phyloP scores from a whole-genome alignment of 805 yeast species.

The Phaffomyces antillensis region DNA sequence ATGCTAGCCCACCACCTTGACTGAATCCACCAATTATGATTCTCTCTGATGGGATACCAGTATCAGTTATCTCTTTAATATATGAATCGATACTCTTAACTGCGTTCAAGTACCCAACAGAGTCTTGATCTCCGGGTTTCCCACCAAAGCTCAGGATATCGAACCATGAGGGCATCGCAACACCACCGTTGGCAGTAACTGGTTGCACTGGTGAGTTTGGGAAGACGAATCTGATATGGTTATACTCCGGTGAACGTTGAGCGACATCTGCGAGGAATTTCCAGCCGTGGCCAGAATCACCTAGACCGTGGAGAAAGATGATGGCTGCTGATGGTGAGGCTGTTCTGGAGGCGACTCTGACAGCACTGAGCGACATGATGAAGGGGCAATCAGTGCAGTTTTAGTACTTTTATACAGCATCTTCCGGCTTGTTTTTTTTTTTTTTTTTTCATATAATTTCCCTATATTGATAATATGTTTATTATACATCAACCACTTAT shows the following conservation, averaged over 20 bases:
- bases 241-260: constrained; percentile 36
- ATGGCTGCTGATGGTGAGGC: constrained; percentile 52
- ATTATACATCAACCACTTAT: too few relatives aligned
- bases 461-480: too few relatives aligned
- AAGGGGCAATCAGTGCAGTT: background rate
- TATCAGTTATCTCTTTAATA: constrained; percentile 43
- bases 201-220: constrained; percentile 83
- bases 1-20: constrained; percentile 83
- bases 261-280: constrained; percentile 66
- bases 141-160: constrained; percentile 57
- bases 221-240: constrained; percentile 65
- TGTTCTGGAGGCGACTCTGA: constrained; percentile 25
- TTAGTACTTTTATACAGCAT: background rate
- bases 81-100: constrained; percentile 37
- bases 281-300: constrained; percentile 92
- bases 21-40: constrained; percentile 93
- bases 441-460: too few relatives aligned
- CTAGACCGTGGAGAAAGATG: constrained; percentile 83
- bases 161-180: constrained; percentile 79
- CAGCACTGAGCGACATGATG: constrained; percentile 19
- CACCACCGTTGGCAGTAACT: constrained; percentile 61
- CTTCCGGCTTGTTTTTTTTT: background rate
- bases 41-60: constrained; percentile 50
- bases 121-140: constrained; percentile 36
- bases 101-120: constrained; percentile 45